Evolutionary conservation across 2,329 filamentous ascomycete species (phyloP).

Genomic region (Pestalotiopsis sp.): DNA sequence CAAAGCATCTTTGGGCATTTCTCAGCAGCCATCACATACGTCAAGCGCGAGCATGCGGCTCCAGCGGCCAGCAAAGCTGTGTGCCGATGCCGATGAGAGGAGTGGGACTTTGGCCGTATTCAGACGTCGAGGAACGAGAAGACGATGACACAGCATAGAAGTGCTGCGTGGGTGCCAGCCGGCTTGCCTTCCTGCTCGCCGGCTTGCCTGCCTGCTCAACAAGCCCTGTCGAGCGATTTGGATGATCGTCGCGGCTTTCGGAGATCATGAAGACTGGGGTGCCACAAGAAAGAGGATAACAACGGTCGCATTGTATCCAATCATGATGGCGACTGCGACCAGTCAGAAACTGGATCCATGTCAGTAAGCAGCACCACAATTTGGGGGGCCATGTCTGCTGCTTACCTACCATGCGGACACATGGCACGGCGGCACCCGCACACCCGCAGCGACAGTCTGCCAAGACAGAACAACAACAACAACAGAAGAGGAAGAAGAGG

Average conservation of each 20-base stretch:
- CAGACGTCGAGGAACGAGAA: background rate
- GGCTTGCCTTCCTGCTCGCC: background rate
- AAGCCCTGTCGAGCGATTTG: conserved; percentile 12
- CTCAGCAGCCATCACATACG: background rate
- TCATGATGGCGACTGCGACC: background rate
- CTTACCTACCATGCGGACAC: background rate
- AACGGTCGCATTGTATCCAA: conserved; percentile 2
- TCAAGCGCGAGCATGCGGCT: background rate
- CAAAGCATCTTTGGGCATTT: background rate
- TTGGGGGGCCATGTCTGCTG: background rate
- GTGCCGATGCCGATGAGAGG: background rate
- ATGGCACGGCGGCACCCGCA: background rate
- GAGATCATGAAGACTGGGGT: conserved; percentile 10
- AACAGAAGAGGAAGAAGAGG: background rate
- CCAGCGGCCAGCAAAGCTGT: background rate
- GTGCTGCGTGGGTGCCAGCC: background rate
- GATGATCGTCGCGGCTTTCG: conserved; percentile 15
- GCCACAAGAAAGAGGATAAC: background rate
- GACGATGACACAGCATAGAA: conserved; percentile 2
- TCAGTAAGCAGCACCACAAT: background rate
- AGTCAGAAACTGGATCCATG: background rate
- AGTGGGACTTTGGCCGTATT: background rate
- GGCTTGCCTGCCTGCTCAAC: background rate
- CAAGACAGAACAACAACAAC: background rate
- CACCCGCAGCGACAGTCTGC: background rate